Percentiles rank a stretch among this genome's conserved stretches.
Evolutionary conservation across 2,329 filamentous ascomycete genomes (phyloP).

Genomic region (Beauveria australis): DNA sequence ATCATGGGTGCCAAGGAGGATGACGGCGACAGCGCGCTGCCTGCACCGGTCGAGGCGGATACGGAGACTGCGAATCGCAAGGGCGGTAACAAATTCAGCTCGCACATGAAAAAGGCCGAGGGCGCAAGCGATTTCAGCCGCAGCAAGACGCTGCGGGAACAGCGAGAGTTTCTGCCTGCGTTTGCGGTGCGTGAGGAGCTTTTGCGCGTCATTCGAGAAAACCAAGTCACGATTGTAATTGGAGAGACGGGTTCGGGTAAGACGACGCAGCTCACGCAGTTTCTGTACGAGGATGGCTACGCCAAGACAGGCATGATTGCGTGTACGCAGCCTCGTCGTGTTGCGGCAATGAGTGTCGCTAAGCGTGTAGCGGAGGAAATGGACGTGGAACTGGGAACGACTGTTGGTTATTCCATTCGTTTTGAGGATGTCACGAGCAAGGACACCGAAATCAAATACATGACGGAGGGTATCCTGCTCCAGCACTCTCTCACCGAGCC

Average conservation of each 20-base stretch:
- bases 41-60: slow-evolving; percentile 65
- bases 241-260: slow-evolving; percentile 97
- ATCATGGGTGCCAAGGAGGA: slow-evolving; percentile 93
- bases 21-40: slow-evolving; percentile 80
- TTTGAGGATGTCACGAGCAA: slow-evolving; percentile 98
- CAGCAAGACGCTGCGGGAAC: slow-evolving; percentile 82
- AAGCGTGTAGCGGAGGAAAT: slow-evolving; percentile 98
- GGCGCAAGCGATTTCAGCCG: slow-evolving; percentile 87
- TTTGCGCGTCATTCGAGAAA: slow-evolving; percentile 84
- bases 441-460: slow-evolving; percentile 95
- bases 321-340: slow-evolving; percentile 91
- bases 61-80: slow-evolving; percentile 39
- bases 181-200: slow-evolving; percentile 95
- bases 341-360: slow-evolving; percentile 97
- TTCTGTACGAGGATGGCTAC: slow-evolving; percentile 92
- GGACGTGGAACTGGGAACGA: slow-evolving; percentile 80
- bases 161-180: slow-evolving; percentile 86
- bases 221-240: slow-evolving; percentile 94
- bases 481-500: slow-evolving; percentile 88
- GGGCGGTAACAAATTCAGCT: slow-evolving; percentile 67
- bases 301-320: slow-evolving; percentile 82
- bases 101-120: slow-evolving; percentile 80
- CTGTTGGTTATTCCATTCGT: slow-evolving; percentile 93
- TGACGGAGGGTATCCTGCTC: slow-evolving; percentile 94
- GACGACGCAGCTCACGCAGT: slow-evolving; percentile 95